Percentiles rank a stretch among this genome's conserved stretches.
Conservation (phyloP, 371 early-diverging fungal species). For the Blakeslea trispora region DNA sequence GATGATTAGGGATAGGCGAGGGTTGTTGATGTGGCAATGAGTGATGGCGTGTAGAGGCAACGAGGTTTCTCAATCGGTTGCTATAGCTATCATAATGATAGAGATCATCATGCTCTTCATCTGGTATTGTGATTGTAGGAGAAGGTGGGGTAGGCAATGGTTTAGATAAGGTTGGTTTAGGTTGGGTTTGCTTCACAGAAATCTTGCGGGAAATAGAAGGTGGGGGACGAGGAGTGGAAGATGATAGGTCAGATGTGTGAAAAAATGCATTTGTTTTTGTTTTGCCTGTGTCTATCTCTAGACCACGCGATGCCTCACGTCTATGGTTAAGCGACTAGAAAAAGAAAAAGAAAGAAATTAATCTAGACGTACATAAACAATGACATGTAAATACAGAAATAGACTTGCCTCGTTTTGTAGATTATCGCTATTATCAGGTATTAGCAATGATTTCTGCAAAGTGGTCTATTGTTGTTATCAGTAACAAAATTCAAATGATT, state of each 20-base stretch:
- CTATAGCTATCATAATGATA: constrained; percentile 27
- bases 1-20: constrained; percentile 40
- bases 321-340: constrained; percentile 21
- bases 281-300: constrained; percentile 41
- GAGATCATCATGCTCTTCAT: constrained; percentile 3
- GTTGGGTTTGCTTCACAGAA: constrained; percentile 19
- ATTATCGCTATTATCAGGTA: not conserved
- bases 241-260: constrained; percentile 21
- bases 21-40: constrained; percentile 34
- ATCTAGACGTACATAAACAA: too few species aligned
- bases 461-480: not conserved
- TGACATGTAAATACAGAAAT: too few species aligned
- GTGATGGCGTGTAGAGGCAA: constrained; percentile 30
- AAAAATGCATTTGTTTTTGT: constrained; percentile 45
- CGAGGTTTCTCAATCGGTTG: constrained; percentile 33
- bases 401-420: not conserved
- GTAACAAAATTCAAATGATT: not conserved
- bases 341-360: too few species aligned
- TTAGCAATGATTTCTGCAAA: not conserved
- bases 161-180: not conserved
- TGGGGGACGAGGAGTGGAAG: constrained; percentile 40
- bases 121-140: not conserved
- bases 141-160: constrained; percentile 14
- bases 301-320: constrained; percentile 36
- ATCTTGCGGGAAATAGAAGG: constrained; percentile 34